These are phyloP conservation scores for Rhodotorula diobovata DNA, from an alignment of 768 basidiomycete genomes.

Conservation along the genomic window DNA sequence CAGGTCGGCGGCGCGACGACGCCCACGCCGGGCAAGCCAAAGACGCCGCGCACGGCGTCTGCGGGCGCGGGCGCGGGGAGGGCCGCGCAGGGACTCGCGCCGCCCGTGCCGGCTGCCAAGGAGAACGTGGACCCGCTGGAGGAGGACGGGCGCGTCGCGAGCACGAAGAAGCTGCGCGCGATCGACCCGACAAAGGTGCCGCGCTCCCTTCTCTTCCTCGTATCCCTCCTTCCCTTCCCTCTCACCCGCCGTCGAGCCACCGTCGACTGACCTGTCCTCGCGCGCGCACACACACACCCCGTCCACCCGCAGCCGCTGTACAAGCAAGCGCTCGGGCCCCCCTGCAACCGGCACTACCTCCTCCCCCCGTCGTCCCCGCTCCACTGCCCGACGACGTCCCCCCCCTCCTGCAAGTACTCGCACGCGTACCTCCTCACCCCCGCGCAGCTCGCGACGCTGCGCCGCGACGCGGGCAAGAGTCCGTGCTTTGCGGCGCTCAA, in stretches of 20 bases:
- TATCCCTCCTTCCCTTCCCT: too few species aligned
- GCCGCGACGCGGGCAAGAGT: constrained; percentile 14
- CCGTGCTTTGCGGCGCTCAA: constrained; percentile 30
- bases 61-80: too few species aligned
- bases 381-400: not conserved
- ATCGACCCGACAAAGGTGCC: constrained; percentile 33
- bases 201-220: not conserved
- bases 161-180: not conserved
- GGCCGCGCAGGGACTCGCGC: not conserved
- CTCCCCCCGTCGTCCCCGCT: not conserved
- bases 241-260: too few species aligned
- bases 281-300: not conserved
- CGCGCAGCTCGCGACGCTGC: constrained; percentile 15
- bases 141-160: not conserved
- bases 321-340: constrained; percentile 20
- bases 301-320: constrained; percentile 13
- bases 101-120: not conserved
- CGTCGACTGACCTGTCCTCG: too few species aligned
- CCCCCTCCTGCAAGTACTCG: constrained; percentile 20
- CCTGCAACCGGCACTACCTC: constrained; percentile 35
- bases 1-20: not conserved
- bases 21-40: constrained; percentile 1
- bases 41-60: not conserved
- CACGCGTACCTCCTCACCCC: constrained; percentile 19
- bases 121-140: not conserved